These are phyloP conservation scores for Kwoniella shandongensis DNA, from an alignment of 768 basidiomycete genomes.

Conservation along the genomic window DNA sequence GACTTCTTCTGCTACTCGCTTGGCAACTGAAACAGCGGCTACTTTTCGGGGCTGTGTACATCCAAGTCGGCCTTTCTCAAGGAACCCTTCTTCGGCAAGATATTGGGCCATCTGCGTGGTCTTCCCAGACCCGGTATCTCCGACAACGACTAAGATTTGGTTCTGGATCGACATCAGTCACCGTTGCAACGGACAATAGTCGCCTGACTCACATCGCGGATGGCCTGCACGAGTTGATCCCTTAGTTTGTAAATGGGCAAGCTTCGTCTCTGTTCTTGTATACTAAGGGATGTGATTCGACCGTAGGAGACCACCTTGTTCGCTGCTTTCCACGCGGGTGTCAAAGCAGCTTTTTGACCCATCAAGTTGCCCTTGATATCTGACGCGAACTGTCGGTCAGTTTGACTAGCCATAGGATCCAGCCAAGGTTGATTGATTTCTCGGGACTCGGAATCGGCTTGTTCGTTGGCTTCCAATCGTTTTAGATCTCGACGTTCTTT, in stretches of 20 bases:
- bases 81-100: constrained; percentile 88
- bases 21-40: constrained; percentile 98
- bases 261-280: constrained; percentile 87
- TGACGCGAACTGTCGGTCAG: constrained; percentile 87
- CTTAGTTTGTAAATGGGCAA: constrained; percentile 94
- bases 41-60: constrained; percentile 99
- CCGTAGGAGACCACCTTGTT: constrained; percentile 97
- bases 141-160: constrained; percentile 96
- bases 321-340: constrained; percentile 82
- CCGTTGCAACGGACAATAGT: constrained; percentile 2
- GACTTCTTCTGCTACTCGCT: constrained; percentile 96
- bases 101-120: constrained; percentile 99
- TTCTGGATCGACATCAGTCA: constrained; percentile 60
- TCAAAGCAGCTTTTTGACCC: constrained; percentile 70
- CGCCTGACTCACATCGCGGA: constrained; percentile 68
- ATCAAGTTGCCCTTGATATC: constrained; percentile 70
- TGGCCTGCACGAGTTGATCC: constrained; percentile 83
- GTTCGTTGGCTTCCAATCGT: constrained; percentile 90
- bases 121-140: constrained; percentile 98
- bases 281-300: constrained; percentile 82
- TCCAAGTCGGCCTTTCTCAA: constrained; percentile 85
- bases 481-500: constrained; percentile 93
- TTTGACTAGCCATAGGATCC: constrained; percentile 90
- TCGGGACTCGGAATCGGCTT: constrained; percentile 87
- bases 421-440: constrained; percentile 97